Conservation (phyloP, 352 stramenopile species). For the Elongisporangium senticosum region DNA sequence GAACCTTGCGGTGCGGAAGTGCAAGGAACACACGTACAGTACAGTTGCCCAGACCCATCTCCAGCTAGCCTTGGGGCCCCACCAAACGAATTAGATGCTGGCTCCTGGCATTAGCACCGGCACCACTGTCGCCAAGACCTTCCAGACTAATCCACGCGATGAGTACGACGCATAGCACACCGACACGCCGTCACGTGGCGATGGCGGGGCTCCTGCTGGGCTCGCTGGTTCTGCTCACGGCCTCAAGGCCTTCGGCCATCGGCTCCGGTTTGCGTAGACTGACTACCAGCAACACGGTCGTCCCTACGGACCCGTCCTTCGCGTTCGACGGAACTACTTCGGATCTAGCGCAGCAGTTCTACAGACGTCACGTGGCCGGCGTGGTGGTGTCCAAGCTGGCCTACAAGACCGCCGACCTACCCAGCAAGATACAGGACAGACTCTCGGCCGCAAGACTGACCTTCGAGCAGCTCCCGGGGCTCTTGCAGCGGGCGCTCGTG, state of each 20-base stretch:
- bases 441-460: conserved; percentile 7
- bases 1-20: not conserved
- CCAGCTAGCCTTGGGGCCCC: not conserved
- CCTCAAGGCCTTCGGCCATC: not conserved
- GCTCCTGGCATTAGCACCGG: not conserved
- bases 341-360: conserved; percentile 25
- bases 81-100: not conserved
- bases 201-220: not conserved
- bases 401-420: conserved; percentile 9
- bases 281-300: not conserved
- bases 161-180: not conserved
- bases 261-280: not conserved
- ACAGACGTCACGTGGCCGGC: conserved; percentile 18
- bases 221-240: not conserved
- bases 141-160: not conserved
- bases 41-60: not conserved
- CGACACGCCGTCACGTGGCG: not conserved
- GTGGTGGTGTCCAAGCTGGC: conserved; percentile 19
- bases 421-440: conserved; percentile 7
- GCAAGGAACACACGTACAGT: not conserved
- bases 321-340: conserved; percentile 23
- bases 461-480: conserved; percentile 12
- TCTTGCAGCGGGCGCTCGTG: conserved; percentile 29
- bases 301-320: conserved; percentile 14
- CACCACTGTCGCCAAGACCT: not conserved